Conservation (phyloP, 371 early-diverging fungal species). For the Zopfochytrium polystomum region DNA sequence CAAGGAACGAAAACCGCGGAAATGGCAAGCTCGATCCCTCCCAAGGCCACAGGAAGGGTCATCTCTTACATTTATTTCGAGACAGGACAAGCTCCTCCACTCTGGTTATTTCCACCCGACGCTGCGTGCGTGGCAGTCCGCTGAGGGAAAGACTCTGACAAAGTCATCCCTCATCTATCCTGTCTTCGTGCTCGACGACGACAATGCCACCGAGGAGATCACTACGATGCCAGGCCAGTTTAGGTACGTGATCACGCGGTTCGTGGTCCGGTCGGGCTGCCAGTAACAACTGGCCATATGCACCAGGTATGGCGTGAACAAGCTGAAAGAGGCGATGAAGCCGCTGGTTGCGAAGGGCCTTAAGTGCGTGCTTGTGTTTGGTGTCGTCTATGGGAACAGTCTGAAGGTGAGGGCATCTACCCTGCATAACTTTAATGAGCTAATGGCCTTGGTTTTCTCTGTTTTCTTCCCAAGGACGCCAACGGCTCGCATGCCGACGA, state of each 20-base stretch:
- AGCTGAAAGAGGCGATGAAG: slow-evolving; percentile 66
- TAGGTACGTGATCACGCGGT: slow-evolving; percentile 1
- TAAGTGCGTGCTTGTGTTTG: slow-evolving; percentile 84
- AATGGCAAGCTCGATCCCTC: too few species aligned
- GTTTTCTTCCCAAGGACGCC: slow-evolving; percentile 61
- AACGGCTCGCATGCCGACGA: slow-evolving; percentile 80
- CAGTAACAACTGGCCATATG: too few species aligned
- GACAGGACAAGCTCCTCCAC: slow-evolving; percentile 58
- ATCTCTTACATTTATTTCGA: too few species aligned
- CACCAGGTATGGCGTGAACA: slow-evolving; percentile 73
- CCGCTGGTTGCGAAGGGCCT: slow-evolving; percentile 89
- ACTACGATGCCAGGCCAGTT: slow-evolving; percentile 82
- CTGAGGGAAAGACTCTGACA: slow-evolving; percentile 49
- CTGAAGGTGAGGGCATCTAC: slow-evolving; percentile 46
- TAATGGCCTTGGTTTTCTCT: neutral
- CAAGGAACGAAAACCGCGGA: too few species aligned
- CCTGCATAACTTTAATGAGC: too few species aligned
- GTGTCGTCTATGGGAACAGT: slow-evolving; percentile 81
- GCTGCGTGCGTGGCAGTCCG: slow-evolving; percentile 77
- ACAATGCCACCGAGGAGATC: slow-evolving; percentile 72
- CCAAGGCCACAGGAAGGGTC: too few species aligned
- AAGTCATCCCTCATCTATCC: slow-evolving; percentile 86
- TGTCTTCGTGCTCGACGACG: slow-evolving; percentile 84
- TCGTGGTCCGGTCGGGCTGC: too few species aligned
- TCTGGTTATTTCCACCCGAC: slow-evolving; percentile 81